Conservation (phyloP, 805 yeast genomes). For the Candida piceae region DNA sequence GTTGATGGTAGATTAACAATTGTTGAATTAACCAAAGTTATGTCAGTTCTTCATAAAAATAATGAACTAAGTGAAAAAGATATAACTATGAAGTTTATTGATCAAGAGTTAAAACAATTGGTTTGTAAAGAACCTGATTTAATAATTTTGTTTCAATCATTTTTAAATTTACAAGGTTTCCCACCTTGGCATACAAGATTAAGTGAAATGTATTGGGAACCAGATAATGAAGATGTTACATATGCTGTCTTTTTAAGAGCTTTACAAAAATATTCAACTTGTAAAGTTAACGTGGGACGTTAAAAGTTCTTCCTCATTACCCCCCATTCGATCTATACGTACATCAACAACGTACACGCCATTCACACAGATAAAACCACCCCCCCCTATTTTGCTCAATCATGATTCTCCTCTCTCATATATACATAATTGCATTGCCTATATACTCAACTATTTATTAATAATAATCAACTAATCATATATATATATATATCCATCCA, state of each 20-base stretch:
- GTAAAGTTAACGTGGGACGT: constrained; percentile 87
- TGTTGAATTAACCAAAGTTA: constrained; percentile 79
- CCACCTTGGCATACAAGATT: constrained; percentile 98
- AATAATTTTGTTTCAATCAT: constrained; percentile 79
- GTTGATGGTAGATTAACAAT: constrained; percentile 88
- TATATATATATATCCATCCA: no score
- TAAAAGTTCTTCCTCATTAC: no score
- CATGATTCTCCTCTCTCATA: no score
- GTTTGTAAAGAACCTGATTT: constrained; percentile 94
- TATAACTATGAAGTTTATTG: constrained; percentile 69
- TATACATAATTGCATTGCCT: no score
- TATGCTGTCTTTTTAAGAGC: constrained; percentile 83
- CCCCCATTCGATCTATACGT: no score
- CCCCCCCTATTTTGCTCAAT: no score
- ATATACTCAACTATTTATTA: no score
- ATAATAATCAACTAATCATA: no score
- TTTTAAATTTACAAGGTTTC: constrained; percentile 82
- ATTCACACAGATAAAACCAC: no score
- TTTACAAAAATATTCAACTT: constrained; percentile 64
- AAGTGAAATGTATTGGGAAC: constrained; percentile 87
- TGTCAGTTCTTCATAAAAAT: constrained; percentile 66
- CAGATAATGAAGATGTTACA: constrained; percentile 73
- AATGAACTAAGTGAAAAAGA: constrained; percentile 60
- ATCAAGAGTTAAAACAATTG: constrained; percentile 64
- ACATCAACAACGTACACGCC: no score